Evolutionary conservation across 345 rosid genomes (phyloP), one percentile per base, ranked within the genome.

Genomic region (Salix arbutifolia): DNA sequence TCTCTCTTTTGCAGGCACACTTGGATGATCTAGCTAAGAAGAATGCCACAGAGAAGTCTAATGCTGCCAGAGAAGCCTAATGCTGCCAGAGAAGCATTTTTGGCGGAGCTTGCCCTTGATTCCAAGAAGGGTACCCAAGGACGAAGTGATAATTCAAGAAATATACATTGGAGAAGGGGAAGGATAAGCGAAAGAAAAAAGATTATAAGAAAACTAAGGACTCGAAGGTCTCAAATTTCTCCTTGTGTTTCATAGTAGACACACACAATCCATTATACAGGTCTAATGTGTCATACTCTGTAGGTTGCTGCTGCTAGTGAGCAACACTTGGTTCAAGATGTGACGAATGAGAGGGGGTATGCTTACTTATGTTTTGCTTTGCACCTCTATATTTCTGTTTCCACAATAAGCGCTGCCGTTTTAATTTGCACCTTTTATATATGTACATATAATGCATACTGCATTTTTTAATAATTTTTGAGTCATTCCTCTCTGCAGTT

Each of bases 1-100:
- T 76, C 40, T 28, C 31, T 42, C 44, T 70, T 42, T 74, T 67
- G 58, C 76, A 96, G 99, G 89, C 91, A 74, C 90, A 80, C 84
- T 87, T 96, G 85, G 98, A 93, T 91, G 90, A 89, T 80, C 88
- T 92, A 83, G 97, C 95, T 53, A 96, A 93, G 87, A 93, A 91
- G 86, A 91, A 92, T 88, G 99, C 97, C 72, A 93, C 89, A 46
- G 96, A 93, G 88, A 93, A 90, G 87, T 91, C 99, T 82, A 96
- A 96, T 86, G 99, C 99, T 80, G 99, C 94, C n/a, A 85, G 96
- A 73, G 88, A 93, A 90, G 87, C 90, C 99, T 82, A 96, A 96
- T 86, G 99, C 99, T 80, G 99, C 94, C n/a, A 85, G 96, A 73
- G 96, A 96, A 83, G 98, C 99, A 62, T 88, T 96, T 79, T 88